phyloP scores from a whole-genome alignment of 2,329 filamentous ascomycete genomes.

The Fusarium nematophilum region DNA sequence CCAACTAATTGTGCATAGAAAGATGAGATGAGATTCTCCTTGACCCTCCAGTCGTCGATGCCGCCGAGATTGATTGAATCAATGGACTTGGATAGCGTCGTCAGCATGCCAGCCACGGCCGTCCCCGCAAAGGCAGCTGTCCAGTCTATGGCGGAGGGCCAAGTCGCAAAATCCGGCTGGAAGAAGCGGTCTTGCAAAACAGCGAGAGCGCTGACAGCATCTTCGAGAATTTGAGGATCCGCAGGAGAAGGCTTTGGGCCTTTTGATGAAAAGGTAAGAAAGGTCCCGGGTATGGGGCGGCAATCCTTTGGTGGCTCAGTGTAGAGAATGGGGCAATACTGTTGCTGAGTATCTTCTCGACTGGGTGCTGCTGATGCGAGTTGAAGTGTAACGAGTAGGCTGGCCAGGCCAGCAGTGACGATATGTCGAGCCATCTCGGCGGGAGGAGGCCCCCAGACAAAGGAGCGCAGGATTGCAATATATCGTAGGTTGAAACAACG shows the following conservation, averaged over 20 bases:
- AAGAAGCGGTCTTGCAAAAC: conserved; percentile 86
- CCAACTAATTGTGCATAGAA: conserved; percentile 82
- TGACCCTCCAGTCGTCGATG: conserved; percentile 57
- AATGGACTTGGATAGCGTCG: conserved; percentile 74
- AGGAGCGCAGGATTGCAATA: background rate
- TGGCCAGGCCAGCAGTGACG: conserved; percentile 19
- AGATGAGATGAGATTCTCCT: conserved; percentile 83
- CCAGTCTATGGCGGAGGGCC: conserved; percentile 92
- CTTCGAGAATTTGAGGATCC: conserved; percentile 51
- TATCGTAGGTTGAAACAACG: background rate
- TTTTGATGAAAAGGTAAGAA: conserved; percentile 32
- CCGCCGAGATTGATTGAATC: conserved; percentile 50
- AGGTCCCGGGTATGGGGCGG: conserved; percentile 34
- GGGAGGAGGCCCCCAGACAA: background rate
- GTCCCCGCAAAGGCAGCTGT: conserved; percentile 88
- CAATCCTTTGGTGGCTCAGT: conserved; percentile 29
- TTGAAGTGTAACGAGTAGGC: conserved; percentile 10
- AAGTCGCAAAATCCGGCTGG: conserved; percentile 79
- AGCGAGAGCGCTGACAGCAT: conserved; percentile 73
- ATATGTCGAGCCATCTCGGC: conserved; percentile 31
- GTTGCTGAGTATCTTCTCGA: conserved; percentile 9
- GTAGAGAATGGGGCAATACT: conserved; percentile 41
- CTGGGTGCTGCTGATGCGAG: conserved; percentile 28
- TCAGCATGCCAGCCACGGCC: conserved; percentile 78
- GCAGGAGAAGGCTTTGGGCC: conserved; percentile 9